Evolutionary conservation across 2,329 filamentous ascomycete genomes (phyloP).

Genomic region (Mollisia scopiformis): DNA sequence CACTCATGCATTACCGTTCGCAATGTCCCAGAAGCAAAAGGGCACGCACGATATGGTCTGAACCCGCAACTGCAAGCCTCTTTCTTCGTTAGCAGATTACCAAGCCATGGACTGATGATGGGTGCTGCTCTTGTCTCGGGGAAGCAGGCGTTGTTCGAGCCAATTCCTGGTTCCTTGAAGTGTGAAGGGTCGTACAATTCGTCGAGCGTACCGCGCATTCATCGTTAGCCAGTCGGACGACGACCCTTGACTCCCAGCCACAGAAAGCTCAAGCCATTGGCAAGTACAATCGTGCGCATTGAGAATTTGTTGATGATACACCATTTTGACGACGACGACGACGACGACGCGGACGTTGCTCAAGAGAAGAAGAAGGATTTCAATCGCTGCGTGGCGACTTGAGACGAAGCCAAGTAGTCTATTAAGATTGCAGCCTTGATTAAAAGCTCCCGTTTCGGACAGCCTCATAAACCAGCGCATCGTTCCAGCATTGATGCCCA

Average conservation of each 20-base stretch:
- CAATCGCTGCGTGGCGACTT: slow-evolving; percentile 32
- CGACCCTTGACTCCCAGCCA: slow-evolving; percentile 12
- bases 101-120: slow-evolving; percentile 2
- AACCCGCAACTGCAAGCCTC: slow-evolving; percentile 2
- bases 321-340: slow-evolving; percentile 5
- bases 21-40: background rate
- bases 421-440: slow-evolving; percentile 17
- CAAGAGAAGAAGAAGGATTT: background rate
- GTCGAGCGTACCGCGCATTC: background rate
- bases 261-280: slow-evolving; percentile 7
- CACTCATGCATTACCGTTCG: slow-evolving; percentile 2
- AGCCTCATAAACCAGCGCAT: slow-evolving; percentile 36
- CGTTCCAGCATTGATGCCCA: slow-evolving; percentile 33
- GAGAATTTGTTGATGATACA: slow-evolving; percentile 9
- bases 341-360: background rate
- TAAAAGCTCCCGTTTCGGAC: slow-evolving; percentile 11
- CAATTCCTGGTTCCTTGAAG: background rate
- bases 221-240: slow-evolving; percentile 23
- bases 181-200: background rate
- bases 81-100: background rate
- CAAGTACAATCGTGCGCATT: slow-evolving; percentile 3
- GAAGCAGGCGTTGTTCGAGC: slow-evolving; percentile 8
- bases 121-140: slow-evolving; percentile 7
- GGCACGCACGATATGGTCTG: background rate
- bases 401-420: slow-evolving; percentile 34